Evolutionary conservation across 768 basidiomycete species (phyloP).

Genomic region (Boletus rufocinnamomeus): DNA sequence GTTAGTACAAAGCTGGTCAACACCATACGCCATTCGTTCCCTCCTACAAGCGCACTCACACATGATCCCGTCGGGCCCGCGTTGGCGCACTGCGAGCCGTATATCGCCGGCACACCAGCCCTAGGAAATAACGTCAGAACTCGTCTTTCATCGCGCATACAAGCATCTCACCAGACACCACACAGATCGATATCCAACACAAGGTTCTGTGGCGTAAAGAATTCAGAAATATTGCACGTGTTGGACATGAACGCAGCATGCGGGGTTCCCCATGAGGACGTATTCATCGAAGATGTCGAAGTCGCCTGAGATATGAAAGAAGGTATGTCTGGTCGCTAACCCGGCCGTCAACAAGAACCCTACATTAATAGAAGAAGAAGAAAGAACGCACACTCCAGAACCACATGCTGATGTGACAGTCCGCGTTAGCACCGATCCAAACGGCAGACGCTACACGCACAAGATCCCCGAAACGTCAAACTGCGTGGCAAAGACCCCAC

Average conservation of each 20-base stretch:
- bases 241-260: conserved; percentile 44
- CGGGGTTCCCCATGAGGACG: conserved; percentile 47
- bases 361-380: neutral
- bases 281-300: conserved; percentile 38
- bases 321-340: conserved; percentile 42
- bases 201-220: conserved; percentile 50
- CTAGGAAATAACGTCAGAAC: conserved; percentile 28
- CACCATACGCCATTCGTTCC: neutral
- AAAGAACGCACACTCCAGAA: conserved; percentile 46
- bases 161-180: conserved; percentile 44
- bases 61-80: conserved; percentile 43
- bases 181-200: conserved; percentile 59
- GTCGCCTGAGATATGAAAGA: conserved; percentile 35
- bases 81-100: conserved; percentile 43
- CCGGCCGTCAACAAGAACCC: conserved; percentile 16
- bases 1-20: conserved; percentile 2
- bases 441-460: conserved; percentile 31
- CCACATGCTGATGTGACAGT: conserved; percentile 41
- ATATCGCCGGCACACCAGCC: conserved; percentile 50
- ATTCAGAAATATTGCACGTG: conserved; percentile 46
- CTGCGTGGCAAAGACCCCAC: conserved; percentile 69
- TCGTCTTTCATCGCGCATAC: neutral
- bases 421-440: conserved; percentile 4
- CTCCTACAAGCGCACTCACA: conserved; percentile 31
- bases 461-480: conserved; percentile 59